Conservation (phyloP, 108 stramenopile genomes). For the Conticribra weissflogii region DNA sequence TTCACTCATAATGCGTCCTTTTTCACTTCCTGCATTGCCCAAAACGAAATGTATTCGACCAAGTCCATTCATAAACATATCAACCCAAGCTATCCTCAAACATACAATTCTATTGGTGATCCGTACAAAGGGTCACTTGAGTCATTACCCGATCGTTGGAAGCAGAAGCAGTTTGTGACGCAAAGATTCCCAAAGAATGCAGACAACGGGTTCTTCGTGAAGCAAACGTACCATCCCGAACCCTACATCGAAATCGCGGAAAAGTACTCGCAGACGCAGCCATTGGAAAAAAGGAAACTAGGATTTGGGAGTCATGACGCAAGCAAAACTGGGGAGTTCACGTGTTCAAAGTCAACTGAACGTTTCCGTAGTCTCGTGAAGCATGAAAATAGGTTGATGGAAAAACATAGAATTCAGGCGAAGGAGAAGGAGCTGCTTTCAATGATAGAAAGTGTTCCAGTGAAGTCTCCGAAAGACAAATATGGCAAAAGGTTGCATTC, state of each 20-base stretch:
- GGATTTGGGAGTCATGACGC: slow-evolving; percentile 71
- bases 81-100: slow-evolving; percentile 48
- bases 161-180: slow-evolving; percentile 54
- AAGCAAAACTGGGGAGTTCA: slow-evolving; percentile 60
- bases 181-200: slow-evolving; percentile 62
- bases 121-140: slow-evolving; percentile 56
- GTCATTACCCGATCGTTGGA: slow-evolving; percentile 59
- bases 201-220: slow-evolving; percentile 63
- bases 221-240: slow-evolving; percentile 59
- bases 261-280: slow-evolving; percentile 61
- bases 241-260: slow-evolving; percentile 39
- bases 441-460: slow-evolving; percentile 16
- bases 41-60: slow-evolving; percentile 54
- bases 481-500: slow-evolving; percentile 37
- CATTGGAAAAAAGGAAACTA: slow-evolving; percentile 51
- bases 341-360: slow-evolving; percentile 54
- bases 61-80: slow-evolving; percentile 68
- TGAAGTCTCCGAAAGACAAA: slow-evolving; percentile 35
- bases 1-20: too few relatives aligned
- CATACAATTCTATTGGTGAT: slow-evolving; percentile 73
- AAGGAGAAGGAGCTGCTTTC: slow-evolving; percentile 34
- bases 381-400: slow-evolving; percentile 51
- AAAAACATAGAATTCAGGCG: slow-evolving; percentile 19
- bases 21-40: not conserved
- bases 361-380: slow-evolving; percentile 52